Evolutionary conservation across 176 grass and related monocot species (phyloP).

Genomic region (Urochloa ruziziensis): DNA sequence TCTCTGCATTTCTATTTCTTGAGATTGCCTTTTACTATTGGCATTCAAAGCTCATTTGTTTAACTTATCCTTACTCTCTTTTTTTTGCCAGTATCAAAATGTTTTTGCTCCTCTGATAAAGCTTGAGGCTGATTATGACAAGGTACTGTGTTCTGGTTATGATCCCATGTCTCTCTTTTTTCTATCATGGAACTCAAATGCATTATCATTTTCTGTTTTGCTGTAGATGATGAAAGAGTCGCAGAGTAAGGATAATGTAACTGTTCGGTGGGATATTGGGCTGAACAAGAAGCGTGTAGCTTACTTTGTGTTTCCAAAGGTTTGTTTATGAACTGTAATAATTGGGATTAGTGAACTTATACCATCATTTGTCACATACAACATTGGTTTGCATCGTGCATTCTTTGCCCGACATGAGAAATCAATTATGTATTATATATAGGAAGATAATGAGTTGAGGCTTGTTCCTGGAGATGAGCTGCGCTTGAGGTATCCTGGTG

Average conservation of each 20-base stretch:
- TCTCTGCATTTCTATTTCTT: neutral
- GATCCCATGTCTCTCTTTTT: conserved; percentile 5
- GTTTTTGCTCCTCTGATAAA: conserved; percentile 98
- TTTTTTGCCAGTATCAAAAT: conserved; percentile 90
- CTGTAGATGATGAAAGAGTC: conserved; percentile 99
- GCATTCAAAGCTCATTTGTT: conserved; percentile 2
- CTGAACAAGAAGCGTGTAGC: conserved; percentile 98
- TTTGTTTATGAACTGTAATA: conserved; percentile 33
- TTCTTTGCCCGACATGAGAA: neutral
- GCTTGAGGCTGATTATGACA: conserved; percentile 99
- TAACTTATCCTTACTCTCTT: neutral
- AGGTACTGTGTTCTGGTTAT: conserved; percentile 51
- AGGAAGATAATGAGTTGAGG: conserved; percentile 99
- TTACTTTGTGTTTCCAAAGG: conserved; percentile 99
- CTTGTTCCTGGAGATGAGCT: conserved; percentile 99
- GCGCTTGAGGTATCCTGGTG: conserved; percentile 88
- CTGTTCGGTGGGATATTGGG: conserved; percentile 94
- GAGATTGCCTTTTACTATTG: conserved; percentile 12
- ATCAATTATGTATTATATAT: conserved; percentile 35
- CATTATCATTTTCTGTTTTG: conserved; percentile 11
- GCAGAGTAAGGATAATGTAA: conserved; percentile 98
- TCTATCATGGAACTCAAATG: neutral
- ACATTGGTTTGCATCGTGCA: neutral
- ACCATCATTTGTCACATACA: neutral
- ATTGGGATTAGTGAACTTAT: neutral